Conservation (phyloP, 2,329 filamentous ascomycete genomes). For the Fusarium austroafricanum region DNA sequence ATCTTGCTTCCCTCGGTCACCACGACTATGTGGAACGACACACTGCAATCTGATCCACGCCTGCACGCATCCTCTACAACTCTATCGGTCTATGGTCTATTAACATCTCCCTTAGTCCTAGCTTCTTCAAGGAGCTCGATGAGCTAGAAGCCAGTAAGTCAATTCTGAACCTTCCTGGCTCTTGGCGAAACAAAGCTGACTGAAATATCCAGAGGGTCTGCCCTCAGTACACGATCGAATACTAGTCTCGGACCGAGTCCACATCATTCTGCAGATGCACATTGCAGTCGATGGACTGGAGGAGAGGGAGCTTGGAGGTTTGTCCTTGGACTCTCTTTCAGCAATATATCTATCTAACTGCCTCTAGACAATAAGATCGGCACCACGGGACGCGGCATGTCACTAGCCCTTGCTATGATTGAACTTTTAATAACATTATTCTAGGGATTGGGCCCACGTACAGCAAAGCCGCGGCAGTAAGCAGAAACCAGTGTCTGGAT, state of each 20-base stretch:
- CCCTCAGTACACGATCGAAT: constrained; percentile 12
- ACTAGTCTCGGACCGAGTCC: constrained; percentile 27
- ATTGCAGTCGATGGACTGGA: constrained; percentile 26
- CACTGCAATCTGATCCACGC: not conserved
- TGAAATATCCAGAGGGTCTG: constrained; percentile 1
- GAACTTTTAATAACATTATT: not conserved
- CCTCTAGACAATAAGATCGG: constrained; percentile 18
- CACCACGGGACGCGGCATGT: constrained; percentile 12
- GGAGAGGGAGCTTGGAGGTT: constrained; percentile 31
- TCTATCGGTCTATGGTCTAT: not conserved
- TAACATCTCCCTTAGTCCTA: constrained; percentile 1
- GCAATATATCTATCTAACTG: constrained; percentile 1
- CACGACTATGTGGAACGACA: too few relatives aligned
- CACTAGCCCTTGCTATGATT: not conserved
- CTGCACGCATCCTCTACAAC: not conserved
- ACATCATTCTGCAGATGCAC: constrained; percentile 27
- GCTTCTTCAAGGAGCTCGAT: constrained; percentile 26
- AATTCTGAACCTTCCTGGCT: not conserved
- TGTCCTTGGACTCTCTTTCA: not conserved
- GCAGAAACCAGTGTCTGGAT: not conserved
- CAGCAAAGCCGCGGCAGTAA: not conserved
- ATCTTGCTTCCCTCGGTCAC: too few relatives aligned
- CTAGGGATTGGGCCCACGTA: constrained; percentile 13
- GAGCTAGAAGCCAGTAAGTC: constrained; percentile 6
- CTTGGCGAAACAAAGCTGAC: not conserved